Evolutionary conservation across 306 rosid genomes (phyloP).

Genomic region (Benincasa hispida): DNA sequence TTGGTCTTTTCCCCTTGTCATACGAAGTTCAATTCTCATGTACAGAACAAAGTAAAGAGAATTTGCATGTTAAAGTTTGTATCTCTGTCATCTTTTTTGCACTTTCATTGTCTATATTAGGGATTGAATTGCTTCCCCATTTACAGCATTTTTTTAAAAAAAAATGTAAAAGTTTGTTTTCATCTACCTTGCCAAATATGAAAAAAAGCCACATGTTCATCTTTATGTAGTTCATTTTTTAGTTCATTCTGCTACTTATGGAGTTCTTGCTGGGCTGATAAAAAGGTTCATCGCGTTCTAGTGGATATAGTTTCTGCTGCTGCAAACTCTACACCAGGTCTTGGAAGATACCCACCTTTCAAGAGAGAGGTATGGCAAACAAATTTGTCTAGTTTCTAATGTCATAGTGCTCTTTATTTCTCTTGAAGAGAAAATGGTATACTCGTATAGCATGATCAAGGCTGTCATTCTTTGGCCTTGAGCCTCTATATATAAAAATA

Average conservation of each 20-base stretch:
- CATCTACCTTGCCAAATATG: not conserved
- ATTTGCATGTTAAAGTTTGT: not conserved
- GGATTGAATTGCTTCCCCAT: not conserved
- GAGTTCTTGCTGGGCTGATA: slow-evolving; percentile 12
- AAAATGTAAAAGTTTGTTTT: not conserved
- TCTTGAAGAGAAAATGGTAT: not conserved
- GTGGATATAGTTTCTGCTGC: slow-evolving; percentile 82
- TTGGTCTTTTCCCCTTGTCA: not conserved
- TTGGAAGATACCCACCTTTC: slow-evolving; percentile 96
- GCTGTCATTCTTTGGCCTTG: not conserved
- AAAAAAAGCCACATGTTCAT: not conserved
- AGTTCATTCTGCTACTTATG: not conserved
- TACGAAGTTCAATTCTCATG: not conserved
- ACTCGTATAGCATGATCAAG: not conserved
- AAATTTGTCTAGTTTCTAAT: not conserved
- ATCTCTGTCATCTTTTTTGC: not conserved
- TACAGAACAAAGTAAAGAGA: not conserved
- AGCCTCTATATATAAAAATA: not conserved
- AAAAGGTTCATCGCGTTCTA: slow-evolving; percentile 82
- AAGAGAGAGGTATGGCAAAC: slow-evolving; percentile 57
- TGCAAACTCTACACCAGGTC: slow-evolving; percentile 93
- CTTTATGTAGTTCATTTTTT: not conserved
- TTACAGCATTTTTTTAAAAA: not conserved
- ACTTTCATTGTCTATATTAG: not conserved
- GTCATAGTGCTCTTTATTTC: not conserved